phyloP scores from a whole-genome alignment of 2,329 filamentous ascomycete species.

The Alternaria incomplexa region DNA sequence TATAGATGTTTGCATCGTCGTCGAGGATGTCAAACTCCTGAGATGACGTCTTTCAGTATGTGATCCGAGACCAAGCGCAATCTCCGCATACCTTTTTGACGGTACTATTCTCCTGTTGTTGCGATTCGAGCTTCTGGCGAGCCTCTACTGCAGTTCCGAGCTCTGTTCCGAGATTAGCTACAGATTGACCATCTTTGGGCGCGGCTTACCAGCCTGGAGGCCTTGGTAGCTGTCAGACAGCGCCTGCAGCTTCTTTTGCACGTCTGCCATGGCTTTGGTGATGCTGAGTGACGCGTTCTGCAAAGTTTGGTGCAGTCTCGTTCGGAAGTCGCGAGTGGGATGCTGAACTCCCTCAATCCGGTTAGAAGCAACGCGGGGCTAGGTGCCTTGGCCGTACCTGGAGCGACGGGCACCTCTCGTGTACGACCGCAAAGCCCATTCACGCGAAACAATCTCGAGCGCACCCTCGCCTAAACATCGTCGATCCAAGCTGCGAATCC shows the following conservation, averaged over 20 bases:
- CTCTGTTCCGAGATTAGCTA: slow-evolving; percentile 61
- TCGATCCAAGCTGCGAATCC: background rate
- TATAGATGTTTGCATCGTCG: slow-evolving; percentile 90
- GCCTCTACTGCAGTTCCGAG: slow-evolving; percentile 77
- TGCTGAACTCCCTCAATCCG: slow-evolving; percentile 25
- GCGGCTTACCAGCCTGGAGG: slow-evolving; percentile 74
- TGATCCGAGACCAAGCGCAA: background rate
- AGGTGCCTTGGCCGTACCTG: slow-evolving; percentile 17
- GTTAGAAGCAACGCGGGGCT: slow-evolving; percentile 33
- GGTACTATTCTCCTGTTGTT: slow-evolving; percentile 88
- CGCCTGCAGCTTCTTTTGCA: slow-evolving; percentile 78
- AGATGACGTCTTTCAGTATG: background rate
- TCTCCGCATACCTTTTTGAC: slow-evolving; percentile 72
- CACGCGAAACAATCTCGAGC: background rate
- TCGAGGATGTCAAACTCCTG: slow-evolving; percentile 83
- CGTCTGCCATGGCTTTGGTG: slow-evolving; percentile 54
- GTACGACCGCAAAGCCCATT: slow-evolving; percentile 2
- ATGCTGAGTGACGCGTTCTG: slow-evolving; percentile 33
- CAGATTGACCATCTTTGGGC: background rate
- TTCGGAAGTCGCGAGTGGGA: slow-evolving; percentile 30
- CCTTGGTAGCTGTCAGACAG: slow-evolving; percentile 88
- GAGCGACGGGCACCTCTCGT: slow-evolving; percentile 15
- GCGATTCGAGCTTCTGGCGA: slow-evolving; percentile 89
- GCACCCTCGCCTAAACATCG: background rate
- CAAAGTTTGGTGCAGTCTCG: slow-evolving; percentile 19